phyloP scores from a whole-genome alignment of 768 basidiomycete genomes.

The Termitomyces sp. region DNA sequence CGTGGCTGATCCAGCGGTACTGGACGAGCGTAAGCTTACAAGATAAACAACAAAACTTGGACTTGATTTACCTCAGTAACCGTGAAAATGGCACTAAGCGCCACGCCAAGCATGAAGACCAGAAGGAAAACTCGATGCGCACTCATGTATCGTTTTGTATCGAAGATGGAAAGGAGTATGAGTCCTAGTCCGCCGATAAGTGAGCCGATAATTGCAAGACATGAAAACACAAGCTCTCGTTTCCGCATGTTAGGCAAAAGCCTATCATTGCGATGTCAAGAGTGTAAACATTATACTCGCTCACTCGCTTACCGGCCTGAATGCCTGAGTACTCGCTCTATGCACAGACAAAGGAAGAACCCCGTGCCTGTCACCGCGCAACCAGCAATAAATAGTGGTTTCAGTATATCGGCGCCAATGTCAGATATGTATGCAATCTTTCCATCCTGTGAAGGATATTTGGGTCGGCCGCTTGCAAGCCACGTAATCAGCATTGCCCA shows the following conservation, averaged over 20 bases:
- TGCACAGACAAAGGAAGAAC: slow-evolving; percentile 53
- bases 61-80: slow-evolving; percentile 47
- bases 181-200: slow-evolving; percentile 61
- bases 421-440: slow-evolving; percentile 74
- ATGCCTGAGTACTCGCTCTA: slow-evolving; percentile 65
- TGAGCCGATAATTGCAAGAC: slow-evolving; percentile 55
- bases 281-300: not conserved
- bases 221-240: slow-evolving; percentile 48
- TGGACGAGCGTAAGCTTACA: slow-evolving; percentile 16
- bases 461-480: slow-evolving; percentile 58
- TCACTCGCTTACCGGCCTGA: slow-evolving; percentile 41
- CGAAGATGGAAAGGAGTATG: slow-evolving; percentile 65
- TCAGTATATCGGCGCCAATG: slow-evolving; percentile 65
- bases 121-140: slow-evolving; percentile 60
- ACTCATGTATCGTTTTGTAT: slow-evolving; percentile 48
- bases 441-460: slow-evolving; percentile 50
- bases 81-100: slow-evolving; percentile 69
- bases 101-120: slow-evolving; percentile 69
- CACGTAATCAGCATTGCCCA: slow-evolving; percentile 69
- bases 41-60: not conserved
- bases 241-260: slow-evolving; percentile 54
- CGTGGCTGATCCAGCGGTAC: slow-evolving; percentile 63
- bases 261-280: slow-evolving; percentile 23
- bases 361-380: slow-evolving; percentile 56
- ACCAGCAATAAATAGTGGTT: slow-evolving; percentile 69